Conservation (phyloP, 345 rosid species). For the Diplotaxis tenuifolia region DNA sequence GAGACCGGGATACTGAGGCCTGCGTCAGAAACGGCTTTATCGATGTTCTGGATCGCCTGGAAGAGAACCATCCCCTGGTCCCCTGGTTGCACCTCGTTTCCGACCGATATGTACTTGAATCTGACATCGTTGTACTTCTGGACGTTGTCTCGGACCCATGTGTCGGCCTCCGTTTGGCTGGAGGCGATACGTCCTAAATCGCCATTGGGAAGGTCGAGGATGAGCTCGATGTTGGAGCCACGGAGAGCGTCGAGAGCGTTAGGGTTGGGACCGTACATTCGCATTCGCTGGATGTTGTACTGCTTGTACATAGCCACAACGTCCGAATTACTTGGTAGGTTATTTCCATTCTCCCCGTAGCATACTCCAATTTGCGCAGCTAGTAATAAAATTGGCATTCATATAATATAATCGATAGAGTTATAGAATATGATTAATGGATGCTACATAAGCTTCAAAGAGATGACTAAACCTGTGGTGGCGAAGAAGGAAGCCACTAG, state of each 20-base stretch:
- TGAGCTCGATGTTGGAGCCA: conserved; percentile 49
- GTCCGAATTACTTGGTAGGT: conserved; percentile 30
- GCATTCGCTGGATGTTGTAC: conserved; percentile 23
- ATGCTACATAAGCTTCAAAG: neutral
- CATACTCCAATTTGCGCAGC: conserved; percentile 44
- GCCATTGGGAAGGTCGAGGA: conserved; percentile 36
- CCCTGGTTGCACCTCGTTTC: conserved; percentile 39
- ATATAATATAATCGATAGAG: neutral
- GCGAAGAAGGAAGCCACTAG: neutral
- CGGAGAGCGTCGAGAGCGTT: conserved; percentile 46
- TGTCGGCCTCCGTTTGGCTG: conserved; percentile 35
- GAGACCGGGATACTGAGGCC: conserved; percentile 35
- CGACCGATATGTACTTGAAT: conserved; percentile 47
- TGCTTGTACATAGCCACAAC: conserved; percentile 26
- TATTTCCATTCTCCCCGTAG: conserved; percentile 30
- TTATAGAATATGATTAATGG: neutral
- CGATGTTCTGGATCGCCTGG: conserved; percentile 36
- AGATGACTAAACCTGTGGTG: neutral
- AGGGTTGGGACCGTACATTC: conserved; percentile 37
- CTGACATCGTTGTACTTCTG: conserved; percentile 32
- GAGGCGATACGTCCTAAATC: conserved; percentile 32
- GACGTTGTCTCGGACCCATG: conserved; percentile 43
- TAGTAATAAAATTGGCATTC: neutral
- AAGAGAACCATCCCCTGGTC: conserved; percentile 6
- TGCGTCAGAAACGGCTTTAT: conserved; percentile 23